Evolutionary conservation across 2,329 filamentous ascomycete genomes (phyloP).

Genomic region (Stemphylium vesicarium): DNA sequence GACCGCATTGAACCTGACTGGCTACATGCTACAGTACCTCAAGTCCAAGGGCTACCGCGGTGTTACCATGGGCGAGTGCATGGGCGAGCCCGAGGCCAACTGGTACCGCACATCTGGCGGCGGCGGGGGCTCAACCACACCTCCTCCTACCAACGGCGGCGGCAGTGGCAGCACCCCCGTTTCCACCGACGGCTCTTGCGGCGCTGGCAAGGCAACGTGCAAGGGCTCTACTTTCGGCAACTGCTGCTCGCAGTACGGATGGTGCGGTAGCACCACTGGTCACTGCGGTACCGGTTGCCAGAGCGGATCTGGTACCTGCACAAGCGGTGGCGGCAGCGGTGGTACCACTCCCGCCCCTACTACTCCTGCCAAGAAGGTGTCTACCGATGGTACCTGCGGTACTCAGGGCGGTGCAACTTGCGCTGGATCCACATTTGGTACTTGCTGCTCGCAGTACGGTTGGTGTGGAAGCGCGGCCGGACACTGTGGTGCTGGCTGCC

Average conservation of each 20-base stretch:
- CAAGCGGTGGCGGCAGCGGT: neutral
- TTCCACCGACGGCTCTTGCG: slow-evolving; percentile 33
- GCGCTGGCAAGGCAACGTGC: slow-evolving; percentile 31
- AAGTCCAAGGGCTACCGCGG: slow-evolving; percentile 51
- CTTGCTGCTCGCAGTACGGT: slow-evolving; percentile 19
- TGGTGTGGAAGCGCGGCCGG: slow-evolving; percentile 18
- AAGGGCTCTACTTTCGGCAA: slow-evolving; percentile 45
- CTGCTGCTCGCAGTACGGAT: slow-evolving; percentile 55
- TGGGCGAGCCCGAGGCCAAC: slow-evolving; percentile 55
- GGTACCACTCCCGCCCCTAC: neutral
- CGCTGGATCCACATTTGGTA: slow-evolving; percentile 15
- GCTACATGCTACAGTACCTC: slow-evolving; percentile 52
- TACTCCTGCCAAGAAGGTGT: slow-evolving; percentile 2
- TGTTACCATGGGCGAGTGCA: slow-evolving; percentile 57
- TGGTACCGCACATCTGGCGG: slow-evolving; percentile 55
- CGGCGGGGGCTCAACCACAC: slow-evolving; percentile 20
- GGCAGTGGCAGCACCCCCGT: slow-evolving; percentile 22
- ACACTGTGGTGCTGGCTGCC: slow-evolving; percentile 20
- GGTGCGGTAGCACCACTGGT: slow-evolving; percentile 45
- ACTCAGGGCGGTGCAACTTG: slow-evolving; percentile 14
- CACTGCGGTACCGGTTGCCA: slow-evolving; percentile 47
- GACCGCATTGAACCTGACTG: slow-evolving; percentile 53
- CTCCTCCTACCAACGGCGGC: slow-evolving; percentile 20
- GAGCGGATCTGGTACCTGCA: slow-evolving; percentile 36
- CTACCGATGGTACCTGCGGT: slow-evolving; percentile 20